Evolutionary conservation across 2,329 filamentous ascomycete species (phyloP), one percentile per base, ranked within the genome.

Genomic region (Berkeleyomyces rouxiae): DNA sequence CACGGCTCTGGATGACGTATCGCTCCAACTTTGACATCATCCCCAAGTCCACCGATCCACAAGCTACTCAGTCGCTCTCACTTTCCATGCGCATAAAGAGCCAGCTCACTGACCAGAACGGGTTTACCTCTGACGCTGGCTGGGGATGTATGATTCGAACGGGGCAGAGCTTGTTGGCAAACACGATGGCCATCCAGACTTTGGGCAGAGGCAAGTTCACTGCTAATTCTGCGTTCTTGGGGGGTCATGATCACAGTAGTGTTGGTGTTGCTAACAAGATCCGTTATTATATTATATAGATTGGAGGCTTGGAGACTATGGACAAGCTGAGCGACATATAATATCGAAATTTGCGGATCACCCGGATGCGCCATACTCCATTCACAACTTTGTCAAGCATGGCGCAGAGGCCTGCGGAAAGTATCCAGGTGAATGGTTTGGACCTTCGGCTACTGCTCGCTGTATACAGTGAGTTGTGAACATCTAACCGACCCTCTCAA

Each of bases 141-240:
- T 99, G 95, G 90, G 93, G 93, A 0, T 99, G 93, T 71, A 99
- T 99, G 93, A 97, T 99, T 68, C 80, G 93, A 65, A 96, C 92
- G 4, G 93, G 93, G 3, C 93, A 99, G 75, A 92, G 89, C 69
- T 78, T 99, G 36, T 77, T 99, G 49, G 92, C 92, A 53, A 99
- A 97, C 73, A 81, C 92, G 1, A 78, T 97, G 68, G 75, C 83
- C 16, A 79, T 87, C 62, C 75, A 91, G 58, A 78, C 81, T 46
- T 75, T 96, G 31, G 92, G 93, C 23, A 83, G 93, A 80, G 87
- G 88, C 90, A 78, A 66, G 74, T 65, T 62, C 16, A 46, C 4
- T 53, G n/a, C 49, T 3, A 10, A 59, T 31, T n/a, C 23, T 11
- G 37, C 33, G 3, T 37, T 59, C 61, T 33, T 49, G 16, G 36